phyloP scores from a whole-genome alignment of 2,329 filamentous ascomycete genomes.

The Metarhizium anisopliae region DNA sequence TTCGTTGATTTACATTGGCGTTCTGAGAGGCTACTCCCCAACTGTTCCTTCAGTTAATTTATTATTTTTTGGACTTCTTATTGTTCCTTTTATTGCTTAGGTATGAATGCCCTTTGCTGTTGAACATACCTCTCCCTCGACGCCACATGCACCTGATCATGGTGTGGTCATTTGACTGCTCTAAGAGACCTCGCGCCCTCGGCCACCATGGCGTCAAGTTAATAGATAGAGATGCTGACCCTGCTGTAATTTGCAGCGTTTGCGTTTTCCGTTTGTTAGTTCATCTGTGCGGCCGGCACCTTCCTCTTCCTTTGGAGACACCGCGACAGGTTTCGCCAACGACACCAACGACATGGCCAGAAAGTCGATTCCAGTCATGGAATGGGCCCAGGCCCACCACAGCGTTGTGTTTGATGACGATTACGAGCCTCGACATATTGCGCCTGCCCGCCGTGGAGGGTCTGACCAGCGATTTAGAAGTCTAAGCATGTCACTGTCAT shows the following conservation, averaged over 20 bases:
- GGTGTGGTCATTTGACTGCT: not conserved
- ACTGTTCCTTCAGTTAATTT: not conserved
- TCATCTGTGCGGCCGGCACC: not conserved
- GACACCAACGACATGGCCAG: conserved; percentile 1
- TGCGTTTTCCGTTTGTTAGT: not conserved
- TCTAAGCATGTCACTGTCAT: conserved; percentile 40
- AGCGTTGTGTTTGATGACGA: conserved; percentile 1
- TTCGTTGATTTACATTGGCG: not conserved
- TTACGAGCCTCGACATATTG: conserved; percentile 3
- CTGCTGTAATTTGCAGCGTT: not conserved
- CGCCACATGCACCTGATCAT: not conserved
- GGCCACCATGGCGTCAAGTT: not conserved
- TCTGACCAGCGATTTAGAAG: conserved; percentile 34
- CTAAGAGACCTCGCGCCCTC: not conserved
- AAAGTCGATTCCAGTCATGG: conserved; percentile 7
- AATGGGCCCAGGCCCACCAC: conserved; percentile 4
- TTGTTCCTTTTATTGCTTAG: not conserved
- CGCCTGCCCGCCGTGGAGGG: conserved; percentile 1
- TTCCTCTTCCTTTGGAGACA: not conserved
- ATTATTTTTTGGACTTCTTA: not conserved
- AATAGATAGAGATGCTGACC: not conserved
- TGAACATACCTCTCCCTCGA: not conserved
- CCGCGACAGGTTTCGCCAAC: not conserved
- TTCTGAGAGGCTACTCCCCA: not conserved
- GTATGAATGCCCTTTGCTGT: not conserved